phyloP scores from a whole-genome alignment of 2,329 filamentous ascomycete genomes.

The Camillea tinctor region DNA sequence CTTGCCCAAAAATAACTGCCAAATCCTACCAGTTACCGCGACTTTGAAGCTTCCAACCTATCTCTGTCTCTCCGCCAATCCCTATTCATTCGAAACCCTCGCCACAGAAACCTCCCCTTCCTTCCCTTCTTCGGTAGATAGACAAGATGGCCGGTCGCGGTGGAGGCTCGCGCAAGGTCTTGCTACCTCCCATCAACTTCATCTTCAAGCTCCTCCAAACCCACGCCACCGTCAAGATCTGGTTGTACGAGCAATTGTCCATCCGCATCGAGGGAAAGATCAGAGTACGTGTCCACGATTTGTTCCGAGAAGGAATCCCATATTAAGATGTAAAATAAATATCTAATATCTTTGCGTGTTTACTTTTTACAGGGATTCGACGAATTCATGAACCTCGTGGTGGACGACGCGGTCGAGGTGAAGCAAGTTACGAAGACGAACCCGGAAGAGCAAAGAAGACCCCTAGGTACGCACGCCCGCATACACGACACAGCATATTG shows the following conservation, averaged over 20 bases:
- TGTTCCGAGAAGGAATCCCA: neutral
- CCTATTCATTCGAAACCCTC: neutral
- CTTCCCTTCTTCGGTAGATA: neutral
- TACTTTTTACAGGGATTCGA: conserved; percentile 96
- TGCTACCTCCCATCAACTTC: conserved; percentile 70
- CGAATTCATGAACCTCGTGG: conserved; percentile 98
- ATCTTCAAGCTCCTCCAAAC: conserved; percentile 88
- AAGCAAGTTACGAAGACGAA: conserved; percentile 79
- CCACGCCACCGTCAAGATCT: conserved; percentile 85
- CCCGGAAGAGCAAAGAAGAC: conserved; percentile 70
- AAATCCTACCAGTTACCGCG: neutral
- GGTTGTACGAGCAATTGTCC: conserved; percentile 93
- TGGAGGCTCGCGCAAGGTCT: conserved; percentile 58
- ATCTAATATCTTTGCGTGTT: conserved; percentile 1
- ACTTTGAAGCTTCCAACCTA: neutral
- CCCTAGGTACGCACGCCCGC: conserved; percentile 70
- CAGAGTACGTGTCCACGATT: conserved; percentile 57
- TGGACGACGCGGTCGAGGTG: conserved; percentile 94
- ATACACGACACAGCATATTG: neutral
- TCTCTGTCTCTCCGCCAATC: neutral
- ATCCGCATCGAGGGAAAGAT: conserved; percentile 97
- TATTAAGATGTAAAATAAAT: neutral
- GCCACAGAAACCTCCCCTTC: neutral
- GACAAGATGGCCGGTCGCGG: conserved; percentile 57
- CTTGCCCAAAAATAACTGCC: neutral